A percentile compares a stretch with the other conserved stretches of the same genome.
phyloP scores from a whole-genome alignment of 139 green algal species.

The Limnomonas spitsbergensis region DNA sequence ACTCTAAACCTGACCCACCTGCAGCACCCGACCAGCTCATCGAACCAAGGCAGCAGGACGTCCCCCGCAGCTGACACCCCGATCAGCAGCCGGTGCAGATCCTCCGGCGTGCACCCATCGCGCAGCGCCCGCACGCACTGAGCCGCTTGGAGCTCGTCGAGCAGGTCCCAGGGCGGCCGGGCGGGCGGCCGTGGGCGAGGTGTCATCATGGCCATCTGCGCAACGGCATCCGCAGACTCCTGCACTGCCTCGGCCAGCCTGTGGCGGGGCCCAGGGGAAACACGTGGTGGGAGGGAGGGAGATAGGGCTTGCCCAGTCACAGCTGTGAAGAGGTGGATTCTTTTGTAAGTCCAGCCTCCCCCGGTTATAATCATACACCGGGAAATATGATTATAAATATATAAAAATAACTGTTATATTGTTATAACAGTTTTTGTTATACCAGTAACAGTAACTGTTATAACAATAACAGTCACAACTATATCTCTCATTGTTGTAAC shows the following conservation, averaged over 20 bases:
- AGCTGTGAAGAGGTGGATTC: not conserved
- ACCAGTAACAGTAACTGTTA: too few species aligned
- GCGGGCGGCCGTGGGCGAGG: not conserved
- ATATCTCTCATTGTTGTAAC: too few species aligned
- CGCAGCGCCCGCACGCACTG: conserved; percentile 6
- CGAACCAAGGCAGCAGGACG: conserved; percentile 1
- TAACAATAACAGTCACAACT: too few species aligned
- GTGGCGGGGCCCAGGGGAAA: too few species aligned
- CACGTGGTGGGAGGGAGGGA: too few species aligned
- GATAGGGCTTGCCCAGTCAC: not conserved
- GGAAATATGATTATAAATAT: too few species aligned
- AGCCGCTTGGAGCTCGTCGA: not conserved
- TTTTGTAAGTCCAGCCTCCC: too few species aligned
- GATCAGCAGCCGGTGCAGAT: conserved; percentile 11
- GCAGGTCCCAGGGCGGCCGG: not conserved
- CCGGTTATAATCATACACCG: too few species aligned
- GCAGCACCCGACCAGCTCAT: conserved; percentile 4
- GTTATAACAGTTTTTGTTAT: too few species aligned
- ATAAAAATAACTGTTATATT: too few species aligned
- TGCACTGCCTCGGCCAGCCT: not conserved
- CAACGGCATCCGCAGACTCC: not conserved
- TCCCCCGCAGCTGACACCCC: not conserved
- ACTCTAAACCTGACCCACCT: too few species aligned
- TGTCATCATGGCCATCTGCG: not conserved
- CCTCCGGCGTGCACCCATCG: conserved; percentile 6